phyloP scores from a whole-genome alignment of 805 yeast species.

The Wickerhamiella sorbophila region DNA sequence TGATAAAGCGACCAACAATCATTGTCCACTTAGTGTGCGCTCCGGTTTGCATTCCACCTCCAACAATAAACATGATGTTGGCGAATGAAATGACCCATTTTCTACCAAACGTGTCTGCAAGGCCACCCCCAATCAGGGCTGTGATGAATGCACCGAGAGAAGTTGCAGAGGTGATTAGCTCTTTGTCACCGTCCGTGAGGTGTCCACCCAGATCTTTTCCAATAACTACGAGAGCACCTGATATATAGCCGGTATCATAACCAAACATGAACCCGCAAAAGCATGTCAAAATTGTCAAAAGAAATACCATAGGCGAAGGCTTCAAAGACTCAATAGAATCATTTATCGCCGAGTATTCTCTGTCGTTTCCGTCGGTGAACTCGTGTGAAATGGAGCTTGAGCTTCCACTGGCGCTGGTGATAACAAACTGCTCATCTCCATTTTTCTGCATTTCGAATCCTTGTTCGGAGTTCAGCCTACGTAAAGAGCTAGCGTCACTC shows the following conservation, averaged over 20 bases:
- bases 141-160: slow-evolving; percentile 85
- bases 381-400: background rate
- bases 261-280: slow-evolving; percentile 96
- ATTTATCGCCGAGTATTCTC: slow-evolving; percentile 10
- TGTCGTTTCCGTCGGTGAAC: background rate
- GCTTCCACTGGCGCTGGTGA: background rate
- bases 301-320: slow-evolving; percentile 43
- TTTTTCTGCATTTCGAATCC: background rate
- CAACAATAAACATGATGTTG: slow-evolving; percentile 66
- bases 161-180: slow-evolving; percentile 85
- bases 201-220: slow-evolving; percentile 52
- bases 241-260: slow-evolving; percentile 93
- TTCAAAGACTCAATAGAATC: slow-evolving; percentile 21
- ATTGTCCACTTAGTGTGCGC: slow-evolving; percentile 76
- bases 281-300: slow-evolving; percentile 57
- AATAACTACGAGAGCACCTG: slow-evolving; percentile 79
- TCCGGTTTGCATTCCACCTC: slow-evolving; percentile 73
- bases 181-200: slow-evolving; percentile 67
- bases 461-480: background rate
- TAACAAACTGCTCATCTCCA: too few species aligned
- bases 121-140: slow-evolving; percentile 60
- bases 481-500: background rate
- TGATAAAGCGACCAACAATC: slow-evolving; percentile 80
- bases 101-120: slow-evolving; percentile 76
- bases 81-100: slow-evolving; percentile 74